Evolutionary conservation across 2,329 filamentous ascomycete genomes (phyloP).

Genomic region (Microdochium bolleyi): DNA sequence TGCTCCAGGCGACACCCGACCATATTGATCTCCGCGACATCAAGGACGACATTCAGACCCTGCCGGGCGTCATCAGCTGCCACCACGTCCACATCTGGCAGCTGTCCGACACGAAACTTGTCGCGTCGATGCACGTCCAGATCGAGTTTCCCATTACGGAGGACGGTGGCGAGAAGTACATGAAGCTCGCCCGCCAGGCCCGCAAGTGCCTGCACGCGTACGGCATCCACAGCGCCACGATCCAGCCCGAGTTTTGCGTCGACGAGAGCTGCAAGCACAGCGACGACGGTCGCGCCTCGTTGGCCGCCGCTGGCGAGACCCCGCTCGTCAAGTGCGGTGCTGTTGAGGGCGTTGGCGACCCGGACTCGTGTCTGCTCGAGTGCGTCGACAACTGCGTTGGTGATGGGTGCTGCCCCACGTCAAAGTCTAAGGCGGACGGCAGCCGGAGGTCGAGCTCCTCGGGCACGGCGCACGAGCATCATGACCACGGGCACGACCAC

Average conservation of each 20-base stretch:
- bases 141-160: conserved; percentile 85
- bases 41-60: conserved; percentile 77
- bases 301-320: conserved; percentile 18
- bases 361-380: conserved; percentile 18
- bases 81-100: conserved; percentile 99
- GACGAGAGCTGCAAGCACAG: conserved; percentile 35
- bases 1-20: conserved; percentile 88
- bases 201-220: conserved; percentile 88
- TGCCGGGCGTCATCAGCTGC: conserved; percentile 81
- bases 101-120: conserved; percentile 86
- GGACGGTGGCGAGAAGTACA: conserved; percentile 73
- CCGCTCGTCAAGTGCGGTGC: conserved; percentile 25
- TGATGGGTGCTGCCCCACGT: conserved; percentile 17
- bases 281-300: conserved; percentile 13
- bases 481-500: conserved; percentile 14
- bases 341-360: conserved; percentile 9
- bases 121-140: conserved; percentile 89
- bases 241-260: conserved; percentile 82
- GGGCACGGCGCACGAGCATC: conserved; percentile 1
- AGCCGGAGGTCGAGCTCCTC: background rate
- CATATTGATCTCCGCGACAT: conserved; percentile 85
- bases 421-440: conserved; percentile 2
- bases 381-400: conserved; percentile 13
- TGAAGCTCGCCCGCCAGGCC: conserved; percentile 77
- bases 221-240: conserved; percentile 94